Evolutionary conservation across 2,329 filamentous ascomycete genomes (phyloP), one percentile per base, ranked within the genome.

Genomic region (Penicillium palitans): DNA sequence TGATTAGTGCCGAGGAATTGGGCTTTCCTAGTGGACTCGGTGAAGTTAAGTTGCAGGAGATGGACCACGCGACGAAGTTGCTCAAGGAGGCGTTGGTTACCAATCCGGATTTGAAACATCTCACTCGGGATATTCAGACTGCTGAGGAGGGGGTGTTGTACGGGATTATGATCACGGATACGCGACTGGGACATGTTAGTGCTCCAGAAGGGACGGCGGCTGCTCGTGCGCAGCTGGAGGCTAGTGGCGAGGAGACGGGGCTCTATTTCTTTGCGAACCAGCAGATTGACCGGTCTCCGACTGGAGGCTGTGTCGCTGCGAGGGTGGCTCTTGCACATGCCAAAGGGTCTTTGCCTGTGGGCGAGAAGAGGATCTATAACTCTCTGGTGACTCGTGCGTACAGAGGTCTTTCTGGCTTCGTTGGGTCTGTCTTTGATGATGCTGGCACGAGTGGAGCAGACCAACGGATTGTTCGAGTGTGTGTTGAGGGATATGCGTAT

Each of bases 271-370:
- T 81, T 59, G 78, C 78, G 0, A 74, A 80, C 29, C 74, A 77
- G 52, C 76, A 81, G 59, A 75, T 83, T 42, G 80, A 84, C 64
- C 73, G 79, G 19, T 74, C 75, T 51, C 73, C 70, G 1, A 77
- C 74, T 10, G 75, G 75, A 3, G 68, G 70, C 15, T 76, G 71
- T 52, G 75, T 78, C 9, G 68, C 72, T 8, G 75, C 75, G 4
- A 67, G 75, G 3, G 67, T 74, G 59, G 73, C 74, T 8, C 64
- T 76, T 8, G 74, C 74, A 17, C 61, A 74, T 63, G 67, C 69
- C 2, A 72, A 74, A 54, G 69, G 68, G 0, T 12, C 60, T 13
- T 58, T 67, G n/a, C 5, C 31, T 2, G 6, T 59, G 2, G 67
- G 64, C 0, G 60, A 74, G 49, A 60, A 65, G 7, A 70, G 73